phyloP scores from a whole-genome alignment of 164 flowering plant species.

The Annona squamosa region DNA sequence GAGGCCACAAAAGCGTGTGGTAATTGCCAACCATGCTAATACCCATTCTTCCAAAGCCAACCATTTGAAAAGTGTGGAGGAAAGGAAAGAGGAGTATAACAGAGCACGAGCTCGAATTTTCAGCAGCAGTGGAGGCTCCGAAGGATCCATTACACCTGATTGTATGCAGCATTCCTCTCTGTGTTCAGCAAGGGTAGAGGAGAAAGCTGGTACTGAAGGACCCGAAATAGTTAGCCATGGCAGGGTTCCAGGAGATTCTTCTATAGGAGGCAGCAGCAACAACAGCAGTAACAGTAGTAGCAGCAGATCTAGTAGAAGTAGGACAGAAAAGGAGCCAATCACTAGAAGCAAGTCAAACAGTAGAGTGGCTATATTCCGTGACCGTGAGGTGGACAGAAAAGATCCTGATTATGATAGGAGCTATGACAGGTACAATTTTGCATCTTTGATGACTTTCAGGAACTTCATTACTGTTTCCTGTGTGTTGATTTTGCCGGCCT shows the following conservation, averaged over 20 bases:
- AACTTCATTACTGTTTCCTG: background rate
- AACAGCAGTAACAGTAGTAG: constrained; percentile 19
- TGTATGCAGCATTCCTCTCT: constrained; percentile 26
- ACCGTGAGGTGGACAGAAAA: constrained; percentile 83
- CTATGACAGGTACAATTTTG: constrained; percentile 70
- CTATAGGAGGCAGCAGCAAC: constrained; percentile 31
- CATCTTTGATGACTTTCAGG: background rate
- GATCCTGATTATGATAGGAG: constrained; percentile 96
- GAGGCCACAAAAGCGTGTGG: constrained; percentile 62
- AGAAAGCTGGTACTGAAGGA: constrained; percentile 34
- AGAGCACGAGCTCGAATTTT: constrained; percentile 92
- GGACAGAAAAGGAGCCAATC: constrained; percentile 61
- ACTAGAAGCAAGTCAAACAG: constrained; percentile 54
- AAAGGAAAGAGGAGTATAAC: constrained; percentile 94
- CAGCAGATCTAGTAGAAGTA: constrained; percentile 55
- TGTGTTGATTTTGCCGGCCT: too few species aligned
- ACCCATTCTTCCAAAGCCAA: constrained; percentile 42
- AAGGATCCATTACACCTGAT: constrained; percentile 29
- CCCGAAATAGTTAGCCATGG: constrained; percentile 39
- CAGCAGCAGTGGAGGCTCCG: constrained; percentile 28
- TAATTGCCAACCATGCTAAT: constrained; percentile 21
- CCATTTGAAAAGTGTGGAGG: constrained; percentile 79
- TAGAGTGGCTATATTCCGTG: constrained; percentile 92
- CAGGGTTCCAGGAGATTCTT: constrained; percentile 40
- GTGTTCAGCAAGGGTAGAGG: constrained; percentile 42